Percentiles rank a stretch among this genome's conserved stretches.
These are phyloP conservation scores for Phialophora expanda DNA, from an alignment of 2,329 filamentous ascomycete genomes.

Conservation along the genomic window DNA sequence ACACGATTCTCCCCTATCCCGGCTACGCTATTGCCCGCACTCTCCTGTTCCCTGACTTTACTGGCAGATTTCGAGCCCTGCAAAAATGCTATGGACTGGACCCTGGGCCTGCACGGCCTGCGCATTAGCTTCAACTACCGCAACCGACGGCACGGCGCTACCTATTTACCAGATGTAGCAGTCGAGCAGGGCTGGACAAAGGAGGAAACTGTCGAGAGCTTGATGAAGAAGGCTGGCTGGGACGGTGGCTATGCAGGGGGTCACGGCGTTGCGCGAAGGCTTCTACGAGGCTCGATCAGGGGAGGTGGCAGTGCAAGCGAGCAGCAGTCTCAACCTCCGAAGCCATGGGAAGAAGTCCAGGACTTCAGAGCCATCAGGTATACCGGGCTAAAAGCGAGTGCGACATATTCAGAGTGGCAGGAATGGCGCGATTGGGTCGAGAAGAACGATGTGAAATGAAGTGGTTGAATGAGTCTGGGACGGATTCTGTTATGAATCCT, in stretches of 20 bases:
- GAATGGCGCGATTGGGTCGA: slow-evolving; percentile 78
- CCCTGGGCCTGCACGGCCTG: slow-evolving; percentile 81
- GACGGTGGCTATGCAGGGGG: slow-evolving; percentile 57
- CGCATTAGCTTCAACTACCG: slow-evolving; percentile 79
- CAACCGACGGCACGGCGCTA: slow-evolving; percentile 73
- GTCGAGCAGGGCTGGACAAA: slow-evolving; percentile 93
- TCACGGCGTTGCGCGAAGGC: slow-evolving; percentile 44
- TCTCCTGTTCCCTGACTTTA: slow-evolving; percentile 72
- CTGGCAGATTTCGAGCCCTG: slow-evolving; percentile 84
- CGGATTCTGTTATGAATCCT: not conserved
- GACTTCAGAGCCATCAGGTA: slow-evolving; percentile 81
- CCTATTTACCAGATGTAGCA: slow-evolving; percentile 91
- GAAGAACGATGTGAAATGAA: slow-evolving; percentile 38
- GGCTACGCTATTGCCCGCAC: slow-evolving; percentile 51
- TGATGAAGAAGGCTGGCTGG: slow-evolving; percentile 97
- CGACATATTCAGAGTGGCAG: slow-evolving; percentile 76
- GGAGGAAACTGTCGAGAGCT: slow-evolving; percentile 84
- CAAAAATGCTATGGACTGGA: slow-evolving; percentile 79
- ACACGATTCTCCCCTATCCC: slow-evolving; percentile 65
- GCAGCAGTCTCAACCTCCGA: slow-evolving; percentile 16
- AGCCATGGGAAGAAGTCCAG: slow-evolving; percentile 72
- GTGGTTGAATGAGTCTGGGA: not conserved
- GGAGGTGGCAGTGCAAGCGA: slow-evolving; percentile 25
- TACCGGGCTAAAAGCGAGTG: slow-evolving; percentile 77
- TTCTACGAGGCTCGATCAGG: slow-evolving; percentile 48